phyloP scores from a whole-genome alignment of 495 filamentous ascomycete species.

The Penicillium ochrochloron region DNA sequence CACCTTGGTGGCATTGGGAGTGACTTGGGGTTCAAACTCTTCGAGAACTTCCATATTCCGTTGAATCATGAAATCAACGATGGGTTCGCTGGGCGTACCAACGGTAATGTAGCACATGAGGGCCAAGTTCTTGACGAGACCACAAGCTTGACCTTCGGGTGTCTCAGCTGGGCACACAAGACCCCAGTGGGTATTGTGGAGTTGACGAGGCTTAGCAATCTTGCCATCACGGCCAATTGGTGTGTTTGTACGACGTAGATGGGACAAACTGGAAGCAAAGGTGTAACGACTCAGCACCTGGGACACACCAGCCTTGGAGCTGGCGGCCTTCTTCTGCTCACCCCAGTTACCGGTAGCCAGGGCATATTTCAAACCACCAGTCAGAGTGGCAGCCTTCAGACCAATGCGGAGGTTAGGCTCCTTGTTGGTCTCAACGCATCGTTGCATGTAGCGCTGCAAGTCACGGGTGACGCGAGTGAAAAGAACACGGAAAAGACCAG shows the following conservation, averaged over 20 bases:
- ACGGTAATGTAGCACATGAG: conserved; percentile 98
- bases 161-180: conserved; percentile 97
- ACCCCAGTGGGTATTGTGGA: conserved; percentile 99
- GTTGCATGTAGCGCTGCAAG: conserved; percentile 84
- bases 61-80: conserved; percentile 92
- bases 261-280: conserved; percentile 92
- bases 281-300: conserved; percentile 98
- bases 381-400: conserved; percentile 87
- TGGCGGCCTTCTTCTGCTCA: conserved; percentile 96
- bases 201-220: conserved; percentile 94
- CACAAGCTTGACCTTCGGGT: conserved; percentile 97
- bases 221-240: conserved; percentile 98
- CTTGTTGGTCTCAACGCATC: conserved; percentile 82
- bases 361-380: conserved; percentile 93
- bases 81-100: conserved; percentile 84
- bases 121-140: conserved; percentile 95
- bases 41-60: conserved; percentile 95
- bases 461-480: conserved; percentile 88
- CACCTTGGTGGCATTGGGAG: conserved; percentile 93
- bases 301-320: conserved; percentile 92
- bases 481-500: conserved; percentile 86
- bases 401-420: conserved; percentile 90
- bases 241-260: conserved; percentile 95
- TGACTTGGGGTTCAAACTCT: conserved; percentile 88
- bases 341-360: conserved; percentile 99